These are phyloP conservation scores for Ceratocystis eucalypticola DNA, from an alignment of 2,329 filamentous ascomycete species.

Conservation along the genomic window DNA sequence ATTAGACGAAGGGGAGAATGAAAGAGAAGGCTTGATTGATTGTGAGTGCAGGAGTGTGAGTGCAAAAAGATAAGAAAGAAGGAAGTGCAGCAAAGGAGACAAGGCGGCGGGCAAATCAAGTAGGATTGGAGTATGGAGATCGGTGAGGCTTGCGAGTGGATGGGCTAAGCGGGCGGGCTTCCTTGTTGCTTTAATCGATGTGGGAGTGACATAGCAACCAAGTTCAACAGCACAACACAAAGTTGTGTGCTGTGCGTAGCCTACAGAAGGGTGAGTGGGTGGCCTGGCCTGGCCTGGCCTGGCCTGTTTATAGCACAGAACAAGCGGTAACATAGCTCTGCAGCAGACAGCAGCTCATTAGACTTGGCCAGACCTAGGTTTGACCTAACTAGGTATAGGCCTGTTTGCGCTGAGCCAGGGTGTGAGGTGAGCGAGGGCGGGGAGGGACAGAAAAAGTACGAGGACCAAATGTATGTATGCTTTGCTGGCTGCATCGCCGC, in stretches of 20 bases:
- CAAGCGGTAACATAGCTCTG: not conserved
- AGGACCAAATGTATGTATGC: constrained; percentile 9
- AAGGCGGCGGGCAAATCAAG: constrained; percentile 8
- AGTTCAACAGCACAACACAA: not conserved
- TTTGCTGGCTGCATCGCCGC: constrained; percentile 9
- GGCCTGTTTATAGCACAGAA: not conserved
- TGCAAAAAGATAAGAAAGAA: not conserved
- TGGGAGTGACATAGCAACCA: constrained; percentile 6
- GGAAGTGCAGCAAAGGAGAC: constrained; percentile 7
- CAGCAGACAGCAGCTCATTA: not conserved
- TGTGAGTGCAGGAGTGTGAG: not conserved
- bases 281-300: not conserved
- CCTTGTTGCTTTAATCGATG: constrained; percentile 8
- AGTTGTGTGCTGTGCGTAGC: not conserved
- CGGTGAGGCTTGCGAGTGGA: constrained; percentile 10
- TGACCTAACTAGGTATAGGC: constrained; percentile 14
- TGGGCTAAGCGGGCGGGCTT: constrained; percentile 3
- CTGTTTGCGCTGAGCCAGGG: constrained; percentile 10
- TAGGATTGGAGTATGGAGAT: constrained; percentile 11
- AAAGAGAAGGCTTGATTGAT: constrained; percentile 4
- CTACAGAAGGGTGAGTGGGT: not conserved
- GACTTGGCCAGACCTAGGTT: constrained; percentile 7
- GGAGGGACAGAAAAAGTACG: constrained; percentile 12
- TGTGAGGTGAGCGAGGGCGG: constrained; percentile 6
- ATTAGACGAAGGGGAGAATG: constrained; percentile 4